Evolutionary conservation across 179 eudicot genomes (phyloP), one percentile per base, ranked within the genome.

Genomic region (Vitellaria paradoxa): DNA sequence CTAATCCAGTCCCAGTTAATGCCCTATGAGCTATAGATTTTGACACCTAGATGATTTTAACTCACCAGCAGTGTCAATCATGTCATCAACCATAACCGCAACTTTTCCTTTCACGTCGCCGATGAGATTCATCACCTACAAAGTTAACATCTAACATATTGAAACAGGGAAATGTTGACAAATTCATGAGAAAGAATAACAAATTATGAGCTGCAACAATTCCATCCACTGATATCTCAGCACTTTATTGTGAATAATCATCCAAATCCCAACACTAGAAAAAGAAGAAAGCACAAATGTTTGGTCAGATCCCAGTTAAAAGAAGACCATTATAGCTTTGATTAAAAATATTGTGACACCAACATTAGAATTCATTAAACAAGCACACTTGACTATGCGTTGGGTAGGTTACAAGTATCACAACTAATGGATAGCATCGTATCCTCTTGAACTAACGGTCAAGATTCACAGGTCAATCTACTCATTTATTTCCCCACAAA

Each of bases 51-150:
- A 49, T 52, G 65, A 50, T 24, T 30, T 55, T 23, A 50, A 82
- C 88, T 78, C 80, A 90, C 97, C 97, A 78, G 97, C 97, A 74
- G 98, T 92, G 85, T 93, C 97, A 80, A 93, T 92, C 97, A 92
- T 92, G 83, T 92, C 98, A 86, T 93, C 97, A 72, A 92, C 83
- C 97, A 92, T 90, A 18, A 93, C 95, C 63, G 97, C 98, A 82
- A 93, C 98, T 83, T 92, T 92, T 74, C 98, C 98, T 86, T 83
- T 90, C 53, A 93, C 98, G 82, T 93, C 98, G 20, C 98, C 98
- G 70, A 93, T 93, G 77, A 93, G 86, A 87, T 93, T 93, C 98
- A 93, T 93, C 59, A 92, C 98, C 98, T 93, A 80, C 73, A 74
- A 46, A 57, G 1, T 24, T 24, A 72, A 80, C 21, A 74, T 46